A percentile compares a stretch with the other conserved stretches of the same genome.
Evolutionary conservation across 1,284 basidiomycete species (phyloP).

Genomic region (Cryptococcus sp.): DNA sequence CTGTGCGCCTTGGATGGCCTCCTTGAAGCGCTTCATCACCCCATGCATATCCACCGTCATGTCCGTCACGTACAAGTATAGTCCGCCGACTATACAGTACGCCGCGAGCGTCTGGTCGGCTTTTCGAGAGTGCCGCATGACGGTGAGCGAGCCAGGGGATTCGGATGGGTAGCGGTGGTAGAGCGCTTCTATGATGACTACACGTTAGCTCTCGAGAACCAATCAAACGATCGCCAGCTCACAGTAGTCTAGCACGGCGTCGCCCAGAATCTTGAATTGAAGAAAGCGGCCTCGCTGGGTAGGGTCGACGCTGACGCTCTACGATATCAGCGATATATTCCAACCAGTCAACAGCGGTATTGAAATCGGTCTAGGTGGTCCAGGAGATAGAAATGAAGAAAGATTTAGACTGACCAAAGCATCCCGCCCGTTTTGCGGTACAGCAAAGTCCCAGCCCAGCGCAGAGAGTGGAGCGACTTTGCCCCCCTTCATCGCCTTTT

Average conservation of each 20-base stretch:
- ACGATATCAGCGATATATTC: background rate
- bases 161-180: constrained; percentile 12
- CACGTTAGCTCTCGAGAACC: background rate
- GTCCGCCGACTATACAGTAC: constrained; percentile 13
- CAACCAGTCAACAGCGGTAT: too few species aligned
- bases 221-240: constrained; percentile 3
- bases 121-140: constrained; percentile 18
- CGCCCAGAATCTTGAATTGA: constrained; percentile 25
- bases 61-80: constrained; percentile 11
- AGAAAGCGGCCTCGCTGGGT: background rate
- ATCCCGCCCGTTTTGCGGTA: background rate
- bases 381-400: too few species aligned
- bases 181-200: constrained; percentile 20
- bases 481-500: background rate
- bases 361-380: background rate
- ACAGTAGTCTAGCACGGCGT: constrained; percentile 28
- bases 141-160: constrained; percentile 19
- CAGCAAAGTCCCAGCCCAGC: background rate
- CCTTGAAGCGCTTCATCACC: constrained; percentile 6
- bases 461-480: background rate
- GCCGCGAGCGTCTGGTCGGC: constrained; percentile 14
- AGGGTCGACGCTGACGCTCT: background rate
- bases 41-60: constrained; percentile 2
- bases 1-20: constrained; percentile 1
- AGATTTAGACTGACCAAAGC: constrained; percentile 1